Evolutionary conservation across 371 early-diverging fungal genomes (phyloP).

Genomic region (Encephalitozoon romaleae): DNA sequence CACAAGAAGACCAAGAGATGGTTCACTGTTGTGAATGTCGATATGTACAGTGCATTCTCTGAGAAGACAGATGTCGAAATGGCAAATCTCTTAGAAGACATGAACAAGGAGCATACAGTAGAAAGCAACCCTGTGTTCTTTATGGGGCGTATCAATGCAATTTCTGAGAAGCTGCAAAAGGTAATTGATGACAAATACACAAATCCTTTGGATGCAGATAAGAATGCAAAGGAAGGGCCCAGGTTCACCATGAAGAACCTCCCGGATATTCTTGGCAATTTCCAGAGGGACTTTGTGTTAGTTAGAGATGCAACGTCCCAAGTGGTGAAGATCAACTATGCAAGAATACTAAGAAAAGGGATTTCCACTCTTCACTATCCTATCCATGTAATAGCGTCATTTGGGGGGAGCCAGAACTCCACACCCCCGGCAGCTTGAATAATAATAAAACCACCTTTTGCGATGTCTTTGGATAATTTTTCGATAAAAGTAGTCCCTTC

Average conservation of each 20-base stretch:
- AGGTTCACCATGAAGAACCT: constrained; percentile 29
- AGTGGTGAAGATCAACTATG: constrained; percentile 8
- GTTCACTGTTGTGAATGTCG: constrained; percentile 41
- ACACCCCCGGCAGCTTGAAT: background rate
- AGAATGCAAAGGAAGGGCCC: constrained; percentile 3
- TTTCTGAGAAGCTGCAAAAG: constrained; percentile 5
- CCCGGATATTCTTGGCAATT: constrained; percentile 8
- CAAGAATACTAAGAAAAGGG: constrained; percentile 3
- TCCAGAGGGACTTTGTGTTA: constrained; percentile 29
- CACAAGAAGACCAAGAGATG: background rate
- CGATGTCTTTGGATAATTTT: constrained; percentile 9
- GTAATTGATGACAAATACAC: constrained; percentile 1
- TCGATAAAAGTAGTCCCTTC: background rate
- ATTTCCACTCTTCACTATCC: background rate
- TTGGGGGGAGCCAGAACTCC: background rate
- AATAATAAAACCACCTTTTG: background rate
- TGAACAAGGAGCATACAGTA: background rate
- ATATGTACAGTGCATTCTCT: constrained; percentile 22
- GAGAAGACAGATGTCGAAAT: background rate
- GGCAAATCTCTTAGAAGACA: constrained; percentile 20
- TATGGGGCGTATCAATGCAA: constrained; percentile 27
- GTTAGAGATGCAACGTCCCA: background rate
- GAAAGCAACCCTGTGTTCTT: constrained; percentile 22
- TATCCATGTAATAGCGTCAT: constrained; percentile 10
- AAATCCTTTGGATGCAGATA: constrained; percentile 21